phyloP scores from a whole-genome alignment of 352 stramenopile species.

The Sclerospora graminicola region DNA sequence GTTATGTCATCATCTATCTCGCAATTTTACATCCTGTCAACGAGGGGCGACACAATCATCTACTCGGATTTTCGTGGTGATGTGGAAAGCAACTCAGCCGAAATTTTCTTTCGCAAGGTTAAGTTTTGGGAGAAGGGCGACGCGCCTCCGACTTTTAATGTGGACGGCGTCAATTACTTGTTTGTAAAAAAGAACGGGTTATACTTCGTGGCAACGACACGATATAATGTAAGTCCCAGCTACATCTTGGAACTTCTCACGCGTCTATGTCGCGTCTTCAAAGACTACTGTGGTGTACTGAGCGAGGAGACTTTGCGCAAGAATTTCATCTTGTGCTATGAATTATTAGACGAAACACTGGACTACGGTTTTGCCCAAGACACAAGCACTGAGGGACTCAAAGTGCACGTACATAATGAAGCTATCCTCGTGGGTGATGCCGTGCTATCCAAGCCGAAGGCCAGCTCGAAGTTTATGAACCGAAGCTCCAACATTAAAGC shows the following conservation, averaged over 20 bases:
- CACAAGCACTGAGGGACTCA: constrained; percentile 95
- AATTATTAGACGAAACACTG: constrained; percentile 98
- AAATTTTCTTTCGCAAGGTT: constrained; percentile 98
- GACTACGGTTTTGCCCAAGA: constrained; percentile 98
- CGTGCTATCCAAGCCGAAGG: constrained; percentile 80
- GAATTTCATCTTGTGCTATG: constrained; percentile 99
- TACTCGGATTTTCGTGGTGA: constrained; percentile 93
- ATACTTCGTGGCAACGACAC: constrained; percentile 96
- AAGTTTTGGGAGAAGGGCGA: constrained; percentile 98
- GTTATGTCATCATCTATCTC: constrained; percentile 78
- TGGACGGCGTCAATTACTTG: constrained; percentile 97
- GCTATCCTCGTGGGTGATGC: constrained; percentile 89
- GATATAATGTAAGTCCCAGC: constrained; percentile 93
- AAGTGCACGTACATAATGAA: constrained; percentile 98
- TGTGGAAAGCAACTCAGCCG: constrained; percentile 75
- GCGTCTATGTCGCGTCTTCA: constrained; percentile 93
- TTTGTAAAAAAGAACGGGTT: constrained; percentile 98
- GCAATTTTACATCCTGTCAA: constrained; percentile 99
- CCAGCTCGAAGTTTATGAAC: constrained; percentile 83
- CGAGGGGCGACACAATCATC: constrained; percentile 97
- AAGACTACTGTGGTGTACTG: constrained; percentile 99
- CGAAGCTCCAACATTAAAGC: constrained; percentile 70
- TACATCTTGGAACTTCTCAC: constrained; percentile 95
- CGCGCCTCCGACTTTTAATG: constrained; percentile 93
- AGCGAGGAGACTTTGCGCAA: constrained; percentile 98